Evolutionary conservation across 2,329 filamentous ascomycete genomes (phyloP).

Genomic region (Colletotrichum tropicicola): DNA sequence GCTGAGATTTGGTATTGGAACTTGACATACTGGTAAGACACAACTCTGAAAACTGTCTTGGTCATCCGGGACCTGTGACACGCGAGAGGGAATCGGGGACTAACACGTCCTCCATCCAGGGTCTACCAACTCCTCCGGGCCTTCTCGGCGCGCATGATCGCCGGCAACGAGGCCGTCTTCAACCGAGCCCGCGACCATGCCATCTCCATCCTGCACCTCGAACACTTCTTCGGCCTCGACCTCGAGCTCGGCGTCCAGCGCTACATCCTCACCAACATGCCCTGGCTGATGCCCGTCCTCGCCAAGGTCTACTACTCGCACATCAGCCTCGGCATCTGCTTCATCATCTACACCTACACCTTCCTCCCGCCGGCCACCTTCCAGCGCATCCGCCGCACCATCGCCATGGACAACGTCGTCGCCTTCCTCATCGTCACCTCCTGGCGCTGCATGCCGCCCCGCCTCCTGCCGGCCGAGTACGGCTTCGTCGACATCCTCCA

Average conservation of each 20-base stretch:
- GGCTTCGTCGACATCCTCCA: slow-evolving; percentile 58
- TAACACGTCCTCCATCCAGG: too few relatives aligned
- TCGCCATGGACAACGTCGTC: slow-evolving; percentile 57
- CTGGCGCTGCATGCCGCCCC: slow-evolving; percentile 58
- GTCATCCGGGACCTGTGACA: too few relatives aligned
- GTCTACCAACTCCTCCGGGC: slow-evolving; percentile 55
- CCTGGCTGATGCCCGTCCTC: slow-evolving; percentile 48
- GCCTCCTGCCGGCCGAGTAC: slow-evolving; percentile 54
- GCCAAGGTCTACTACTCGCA: slow-evolving; percentile 56
- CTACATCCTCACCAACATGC: slow-evolving; percentile 44
- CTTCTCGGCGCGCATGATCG: slow-evolving; percentile 50
- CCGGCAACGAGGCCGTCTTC: slow-evolving; percentile 47
- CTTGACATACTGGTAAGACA: slow-evolving; percentile 42
- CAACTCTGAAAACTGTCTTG: background rate
- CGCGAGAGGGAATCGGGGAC: too few relatives aligned
- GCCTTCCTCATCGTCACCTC: slow-evolving; percentile 56
- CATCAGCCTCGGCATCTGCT: slow-evolving; percentile 53
- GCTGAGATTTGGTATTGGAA: slow-evolving; percentile 49
- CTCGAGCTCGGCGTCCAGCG: slow-evolving; percentile 50
- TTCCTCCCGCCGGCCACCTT: slow-evolving; percentile 49
- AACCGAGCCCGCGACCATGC: slow-evolving; percentile 48
- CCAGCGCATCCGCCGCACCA: slow-evolving; percentile 52
- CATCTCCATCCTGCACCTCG: slow-evolving; percentile 47
- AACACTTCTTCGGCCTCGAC: slow-evolving; percentile 46
- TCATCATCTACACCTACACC: slow-evolving; percentile 58